Evolutionary conservation across 495 filamentous ascomycete species (phyloP), one percentile per base, ranked within the genome.

Genomic region (Tirmania nivea): DNA sequence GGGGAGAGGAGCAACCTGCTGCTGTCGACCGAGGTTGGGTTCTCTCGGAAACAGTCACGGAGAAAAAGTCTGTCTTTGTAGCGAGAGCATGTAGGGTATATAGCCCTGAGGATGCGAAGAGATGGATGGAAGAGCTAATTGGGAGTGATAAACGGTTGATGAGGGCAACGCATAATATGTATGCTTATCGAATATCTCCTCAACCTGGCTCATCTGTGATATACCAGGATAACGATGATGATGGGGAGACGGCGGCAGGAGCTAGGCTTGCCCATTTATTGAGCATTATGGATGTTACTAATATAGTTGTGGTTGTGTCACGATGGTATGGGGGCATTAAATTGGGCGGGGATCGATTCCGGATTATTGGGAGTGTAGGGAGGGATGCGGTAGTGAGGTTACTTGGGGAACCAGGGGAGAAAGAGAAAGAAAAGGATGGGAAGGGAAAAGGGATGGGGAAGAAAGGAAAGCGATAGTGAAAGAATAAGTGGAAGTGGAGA

Each of bases 241-340:
- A 97, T 63, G 90, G 90, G 10, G 90, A 97, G 71, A 84, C 81
- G n/a, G 90, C 90, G 20, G 90, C 90, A 5, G 90, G 90, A 1
- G 78, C 81, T 0, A 75, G 90, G 25, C 61, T 96, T 60, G 69
- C 94, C 42, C 84, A 92, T 69, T 68, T 97, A 49, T 79, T 97
- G 79, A 84, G 94, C 71, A 63, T 89, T 59, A 96, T 95, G 87
- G 83, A 86, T 66, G 76, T 92, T 9, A 93, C 85, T 84, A 77
- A 90, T 66, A 77, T 81, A 8, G 78, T 95, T 65, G 86, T 96
- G 1, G 82, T 97, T n/a, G 90, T 97, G 16, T 86, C 82, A 36
- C 68, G 90, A 51, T 97, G 90, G 90, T 96, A 92, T 69, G 90
- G 90, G 0, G 90, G 90, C 0, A 73, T 89, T 45, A 79, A 84